phyloP scores from a whole-genome alignment of 352 stramenopile species.

The Pythium aphanidermatum region DNA sequence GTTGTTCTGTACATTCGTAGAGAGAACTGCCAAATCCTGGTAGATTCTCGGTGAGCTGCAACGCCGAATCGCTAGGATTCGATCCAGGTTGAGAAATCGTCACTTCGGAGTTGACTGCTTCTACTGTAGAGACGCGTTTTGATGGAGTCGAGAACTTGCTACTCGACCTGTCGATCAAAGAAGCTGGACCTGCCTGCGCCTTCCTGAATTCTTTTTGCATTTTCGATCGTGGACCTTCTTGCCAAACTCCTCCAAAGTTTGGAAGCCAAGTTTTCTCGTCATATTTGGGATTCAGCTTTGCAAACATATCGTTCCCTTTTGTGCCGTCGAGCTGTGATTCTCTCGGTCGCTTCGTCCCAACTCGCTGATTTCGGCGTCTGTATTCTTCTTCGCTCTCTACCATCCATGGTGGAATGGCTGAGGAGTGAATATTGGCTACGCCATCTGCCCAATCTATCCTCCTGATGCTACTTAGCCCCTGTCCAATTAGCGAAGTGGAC shows the following conservation, averaged over 20 bases:
- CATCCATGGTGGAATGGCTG: constrained; percentile 68
- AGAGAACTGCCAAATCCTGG: too few species aligned
- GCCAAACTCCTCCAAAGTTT: constrained; percentile 76
- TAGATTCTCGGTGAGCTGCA: too few species aligned
- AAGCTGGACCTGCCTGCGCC: too few species aligned
- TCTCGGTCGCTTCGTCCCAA: neutral
- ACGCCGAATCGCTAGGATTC: too few species aligned
- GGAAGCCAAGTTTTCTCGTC: constrained; percentile 49
- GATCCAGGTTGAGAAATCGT: too few species aligned
- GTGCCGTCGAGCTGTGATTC: neutral
- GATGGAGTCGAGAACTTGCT: neutral
- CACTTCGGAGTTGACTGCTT: too few species aligned
- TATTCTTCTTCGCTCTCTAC: constrained; percentile 66
- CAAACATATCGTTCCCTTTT: constrained; percentile 24
- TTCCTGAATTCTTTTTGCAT: constrained; percentile 53
- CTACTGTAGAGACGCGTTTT: too few species aligned
- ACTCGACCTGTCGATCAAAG: neutral
- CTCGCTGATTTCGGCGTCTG: constrained; percentile 37
- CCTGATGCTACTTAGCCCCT: constrained; percentile 40
- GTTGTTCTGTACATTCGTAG: too few species aligned
- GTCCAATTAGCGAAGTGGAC: too few species aligned
- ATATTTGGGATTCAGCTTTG: constrained; percentile 22
- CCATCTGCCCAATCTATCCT: constrained; percentile 29
- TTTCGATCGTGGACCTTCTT: constrained; percentile 52
- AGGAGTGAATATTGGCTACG: constrained; percentile 61